Base-by-base conservation (phyloP, 306 rosid genomes). In the Cicer cuneatum region DNA sequence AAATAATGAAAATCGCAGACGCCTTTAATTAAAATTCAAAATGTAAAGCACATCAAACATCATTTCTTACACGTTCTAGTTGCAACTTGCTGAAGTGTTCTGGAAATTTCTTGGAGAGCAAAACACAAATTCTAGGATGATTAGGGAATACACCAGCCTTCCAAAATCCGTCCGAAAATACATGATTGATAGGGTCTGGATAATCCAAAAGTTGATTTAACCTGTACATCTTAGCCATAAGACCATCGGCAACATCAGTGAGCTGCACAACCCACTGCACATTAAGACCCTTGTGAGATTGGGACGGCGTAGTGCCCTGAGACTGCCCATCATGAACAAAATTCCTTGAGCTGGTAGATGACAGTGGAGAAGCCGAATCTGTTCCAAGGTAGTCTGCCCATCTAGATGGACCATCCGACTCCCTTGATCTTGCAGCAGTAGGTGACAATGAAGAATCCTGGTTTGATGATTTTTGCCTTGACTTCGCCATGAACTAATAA, bases 201-300 rank as follows among this genome's bases (percentile, higher is more conserved):
- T 87, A 94, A 83, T 92, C 98, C 92, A 94, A 85, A 75, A 91
- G 92, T 76, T 94, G 98, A 81, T 92, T 91, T 71, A 94, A 81
- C 88, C 97, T 87, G 86, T 94, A 88, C 89, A 92, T 92, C 86
- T 91, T 92, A 81, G 96, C 98, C 98, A 94, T 88, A 83, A 94
- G 93, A 81, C 98, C 98, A 70, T 94, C 92, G 0, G 93, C 98
- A 73, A 94, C 98, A 80, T 90, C 95, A 45, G 89, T 90, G 56
- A 94, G 91, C 60, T 94, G 96, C 64, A 90, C 88, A 75, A 91
- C 89, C 97, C 90, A 92, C 89, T 91, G 97, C 87, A 91, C 83
- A 78, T 89, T 92, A 80, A 94, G 80, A 54, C 95, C 89, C 86
- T 85, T 94, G 47, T 87, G 95, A 10, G 90, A 77, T 53, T 88